Evolutionary conservation across 2,329 filamentous ascomycete genomes (phyloP).

Genomic region (Xylaria digitata): DNA sequence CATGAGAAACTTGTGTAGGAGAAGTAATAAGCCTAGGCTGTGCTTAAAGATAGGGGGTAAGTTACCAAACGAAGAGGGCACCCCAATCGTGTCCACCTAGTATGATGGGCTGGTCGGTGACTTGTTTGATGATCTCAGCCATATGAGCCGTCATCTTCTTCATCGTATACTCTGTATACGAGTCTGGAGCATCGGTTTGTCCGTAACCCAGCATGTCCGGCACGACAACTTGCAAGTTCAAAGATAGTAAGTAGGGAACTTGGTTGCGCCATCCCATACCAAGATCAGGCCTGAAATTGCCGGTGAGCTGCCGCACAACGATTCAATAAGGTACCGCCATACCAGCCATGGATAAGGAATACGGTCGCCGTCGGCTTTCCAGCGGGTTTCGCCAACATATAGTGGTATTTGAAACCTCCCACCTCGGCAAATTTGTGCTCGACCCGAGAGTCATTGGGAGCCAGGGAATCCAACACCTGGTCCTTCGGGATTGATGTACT

Average conservation of each 20-base stretch:
- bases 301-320: slow-evolving; percentile 23
- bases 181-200: slow-evolving; percentile 75
- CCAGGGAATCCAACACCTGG: slow-evolving; percentile 68
- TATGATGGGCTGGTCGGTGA: slow-evolving; percentile 69
- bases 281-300: slow-evolving; percentile 82
- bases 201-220: slow-evolving; percentile 91
- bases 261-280: slow-evolving; percentile 90
- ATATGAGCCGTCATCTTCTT: slow-evolving; percentile 82
- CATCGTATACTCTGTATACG: slow-evolving; percentile 71
- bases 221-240: slow-evolving; percentile 82
- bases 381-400: slow-evolving; percentile 66
- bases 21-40: background rate
- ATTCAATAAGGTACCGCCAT: slow-evolving; percentile 11
- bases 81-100: slow-evolving; percentile 96
- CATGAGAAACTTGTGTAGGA: background rate
- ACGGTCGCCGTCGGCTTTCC: slow-evolving; percentile 60
- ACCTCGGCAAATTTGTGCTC: slow-evolving; percentile 71
- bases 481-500: slow-evolving; percentile 11
- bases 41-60: background rate
- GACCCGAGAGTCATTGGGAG: slow-evolving; percentile 73
- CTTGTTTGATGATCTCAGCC: slow-evolving; percentile 73
- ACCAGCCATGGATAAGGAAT: slow-evolving; percentile 56
- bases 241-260: slow-evolving; percentile 77
- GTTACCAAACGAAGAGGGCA: slow-evolving; percentile 74
- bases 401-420: slow-evolving; percentile 77